phyloP scores from a whole-genome alignment of 345 rosid species.

The Sonneratia caseolaris region DNA sequence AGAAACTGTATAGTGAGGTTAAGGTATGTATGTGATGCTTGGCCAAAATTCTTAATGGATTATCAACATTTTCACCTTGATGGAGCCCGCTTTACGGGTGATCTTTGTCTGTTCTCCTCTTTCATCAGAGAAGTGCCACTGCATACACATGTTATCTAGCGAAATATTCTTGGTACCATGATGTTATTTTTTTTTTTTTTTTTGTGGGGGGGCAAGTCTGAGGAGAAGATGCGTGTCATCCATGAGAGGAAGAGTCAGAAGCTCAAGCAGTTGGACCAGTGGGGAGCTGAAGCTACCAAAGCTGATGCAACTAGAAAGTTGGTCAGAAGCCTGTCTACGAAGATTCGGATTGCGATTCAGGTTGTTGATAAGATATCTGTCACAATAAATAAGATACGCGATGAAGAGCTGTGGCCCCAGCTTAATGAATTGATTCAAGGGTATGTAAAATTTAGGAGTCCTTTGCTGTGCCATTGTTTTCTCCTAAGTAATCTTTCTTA shows the following conservation, averaged over 20 bases:
- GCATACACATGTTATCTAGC: not conserved
- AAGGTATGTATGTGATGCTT: conserved; percentile 32
- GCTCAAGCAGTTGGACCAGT: conserved; percentile 31
- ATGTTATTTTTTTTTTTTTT: not conserved
- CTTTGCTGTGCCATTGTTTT: not conserved
- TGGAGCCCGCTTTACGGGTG: not conserved
- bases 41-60: not conserved
- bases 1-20: conserved; percentile 61
- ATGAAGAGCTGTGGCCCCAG: conserved; percentile 58
- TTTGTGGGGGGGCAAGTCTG: conserved; percentile 22
- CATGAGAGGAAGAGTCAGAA: conserved; percentile 38
- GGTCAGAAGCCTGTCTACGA: conserved; percentile 34
- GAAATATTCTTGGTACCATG: not conserved
- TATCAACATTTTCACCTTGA: not conserved
- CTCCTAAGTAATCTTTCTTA: not conserved
- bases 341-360: conserved; percentile 47
- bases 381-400: conserved; percentile 38
- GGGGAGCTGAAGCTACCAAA: conserved; percentile 29
- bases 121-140: not conserved
- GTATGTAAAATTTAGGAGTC: conserved; percentile 20
- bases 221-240: conserved; percentile 47
- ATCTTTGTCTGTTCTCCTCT: not conserved
- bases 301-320: conserved; percentile 25
- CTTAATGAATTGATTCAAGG: conserved; percentile 37
- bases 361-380: conserved; percentile 50